Base-by-base conservation (phyloP, 2,329 filamentous ascomycete genomes). In the Cercospora berteroae region DNA sequence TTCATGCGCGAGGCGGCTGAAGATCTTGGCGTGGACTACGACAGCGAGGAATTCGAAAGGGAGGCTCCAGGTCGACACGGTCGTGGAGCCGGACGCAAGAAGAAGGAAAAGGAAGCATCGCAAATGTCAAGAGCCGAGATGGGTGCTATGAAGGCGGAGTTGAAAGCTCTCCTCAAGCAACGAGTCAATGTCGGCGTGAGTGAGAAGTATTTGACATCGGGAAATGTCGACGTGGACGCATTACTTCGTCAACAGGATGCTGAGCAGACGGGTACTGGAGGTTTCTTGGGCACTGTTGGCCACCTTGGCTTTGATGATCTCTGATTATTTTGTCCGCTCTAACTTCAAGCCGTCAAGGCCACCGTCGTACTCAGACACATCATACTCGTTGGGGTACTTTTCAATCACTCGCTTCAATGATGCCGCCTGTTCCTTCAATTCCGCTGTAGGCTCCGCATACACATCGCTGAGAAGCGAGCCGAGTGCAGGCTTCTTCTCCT, bases 1-100 rank as follows among this genome's bases (percentile, higher is more conserved):
- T 95, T 94, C 88, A 83, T 98, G 73, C 88, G 88, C 52, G 87
- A 87, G 58, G 94, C 93, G 0, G 95, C 95, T 0, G 93, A 97
- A 66, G 94, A 98, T 71, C 84, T 99, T 0, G 95, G 95, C 0
- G 92, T 98, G 0, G 94, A 97, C 62, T 97, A 96, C 77, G 93
- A 98, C 76, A 91, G 88, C 68, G 93, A 96, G 39, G 93, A 96
- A 56, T 90, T 97, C 69, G 91, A 86, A 52, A 83, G 90, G 71
- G 80, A 85, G 44, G 84, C 83, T 1, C 81, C 80, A 7, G 87
- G 88, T 6, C 84, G 91, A 0, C 73, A 77, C 20, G 82, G 83
- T 0, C 85, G 92, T 39, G 93, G 93, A 7, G 88, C 87, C 44
- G 90, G 90, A 0, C 83, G 92, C 48, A 90, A 90, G 80, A 84